Percentiles rank a stretch among this genome's conserved stretches.
These are phyloP conservation scores for Agaricales sp. DNA, from an alignment of 1,284 basidiomycete species.

Conservation along the genomic window DNA sequence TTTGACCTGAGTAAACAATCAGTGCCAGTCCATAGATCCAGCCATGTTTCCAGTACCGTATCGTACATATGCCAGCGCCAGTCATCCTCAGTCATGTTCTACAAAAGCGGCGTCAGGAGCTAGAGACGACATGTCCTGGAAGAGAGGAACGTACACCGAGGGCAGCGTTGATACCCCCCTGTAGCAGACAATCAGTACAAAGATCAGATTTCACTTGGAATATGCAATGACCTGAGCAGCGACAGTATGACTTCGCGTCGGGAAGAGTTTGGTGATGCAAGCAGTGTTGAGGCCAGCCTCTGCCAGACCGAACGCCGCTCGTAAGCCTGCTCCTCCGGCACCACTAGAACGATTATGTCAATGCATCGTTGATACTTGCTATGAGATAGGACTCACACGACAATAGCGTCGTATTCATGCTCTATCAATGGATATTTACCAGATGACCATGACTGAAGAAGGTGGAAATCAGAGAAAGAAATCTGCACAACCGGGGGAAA, in stretches of 20 bases:
- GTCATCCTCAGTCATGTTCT: constrained; percentile 99
- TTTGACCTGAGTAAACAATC: constrained; percentile 62
- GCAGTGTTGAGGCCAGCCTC: constrained; percentile 98
- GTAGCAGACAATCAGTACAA: constrained; percentile 14
- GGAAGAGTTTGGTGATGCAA: constrained; percentile 98
- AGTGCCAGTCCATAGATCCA: constrained; percentile 8
- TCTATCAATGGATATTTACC: constrained; percentile 95
- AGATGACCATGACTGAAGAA: constrained; percentile 55
- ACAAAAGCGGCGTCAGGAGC: constrained; percentile 10
- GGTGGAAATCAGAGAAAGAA: constrained; percentile 11
- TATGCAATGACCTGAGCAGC: constrained; percentile 74
- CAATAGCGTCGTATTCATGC: constrained; percentile 95
- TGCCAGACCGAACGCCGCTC: constrained; percentile 97
- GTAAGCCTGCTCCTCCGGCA: constrained; percentile 95
- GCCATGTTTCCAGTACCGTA: constrained; percentile 49
- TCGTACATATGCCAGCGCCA: constrained; percentile 99
- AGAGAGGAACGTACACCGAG: constrained; percentile 60
- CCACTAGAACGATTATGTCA: constrained; percentile 43
- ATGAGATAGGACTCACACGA: constrained; percentile 62
- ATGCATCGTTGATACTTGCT: neutral
- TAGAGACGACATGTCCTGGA: constrained; percentile 2
- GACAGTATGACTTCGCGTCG: constrained; percentile 98
- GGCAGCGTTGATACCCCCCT: constrained; percentile 99
- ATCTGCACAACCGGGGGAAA: constrained; percentile 8
- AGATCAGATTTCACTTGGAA: constrained; percentile 6